Base-by-base conservation (phyloP, 1,139 yeast species). In the Diutina catenulata region DNA sequence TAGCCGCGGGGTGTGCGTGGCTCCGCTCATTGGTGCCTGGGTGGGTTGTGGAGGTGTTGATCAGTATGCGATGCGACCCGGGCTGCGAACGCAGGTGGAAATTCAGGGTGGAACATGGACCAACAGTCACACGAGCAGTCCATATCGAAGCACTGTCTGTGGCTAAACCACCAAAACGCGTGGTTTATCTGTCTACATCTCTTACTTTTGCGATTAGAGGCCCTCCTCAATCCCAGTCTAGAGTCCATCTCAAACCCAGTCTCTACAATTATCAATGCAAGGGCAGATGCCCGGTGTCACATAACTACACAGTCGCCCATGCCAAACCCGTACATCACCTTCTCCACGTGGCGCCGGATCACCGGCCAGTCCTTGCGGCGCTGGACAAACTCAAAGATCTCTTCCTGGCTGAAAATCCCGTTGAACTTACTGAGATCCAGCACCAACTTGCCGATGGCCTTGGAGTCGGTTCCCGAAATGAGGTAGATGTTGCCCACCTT, bases 311-410 rank as follows among this genome's bases (percentile, higher is more conserved):
- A 77, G 55, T 80, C 83, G 42, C 62, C 76, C 25, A 80, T 58
- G 13, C 91, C 86, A 41, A 87, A 68, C 0, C 98, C 98, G 51
- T 87, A 91, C 79, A 91, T 83, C n/a, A 84, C 91, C 53, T 80
- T 84, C 54, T 91, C 97, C 5, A 91, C 97, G 42, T 82, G 86
- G 43, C 68, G 67, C 47, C 74, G 76, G 31, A 91, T 83, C 35
- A 64, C 52, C 0, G 71, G 58, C 98, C 98, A 91, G 52, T 91
- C 98, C 36, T 77, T 72, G 41, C 98, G 65, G 43, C 94, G 65
- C 49, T 83, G 91, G 3, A 87, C 94, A 60, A 88, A 83, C 51
- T 87, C 95, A 50, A 84, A 82, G 21, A 91, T 80, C 49, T 91
- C 98, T 49, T 91, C 98, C 38, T 94, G 95, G 29, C 80, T 76